A percentile compares a stretch with the other conserved stretches of the same genome.
These are phyloP conservation scores for Dillenia turbinata DNA, from an alignment of 164 flowering plant species.

Conservation along the genomic window DNA sequence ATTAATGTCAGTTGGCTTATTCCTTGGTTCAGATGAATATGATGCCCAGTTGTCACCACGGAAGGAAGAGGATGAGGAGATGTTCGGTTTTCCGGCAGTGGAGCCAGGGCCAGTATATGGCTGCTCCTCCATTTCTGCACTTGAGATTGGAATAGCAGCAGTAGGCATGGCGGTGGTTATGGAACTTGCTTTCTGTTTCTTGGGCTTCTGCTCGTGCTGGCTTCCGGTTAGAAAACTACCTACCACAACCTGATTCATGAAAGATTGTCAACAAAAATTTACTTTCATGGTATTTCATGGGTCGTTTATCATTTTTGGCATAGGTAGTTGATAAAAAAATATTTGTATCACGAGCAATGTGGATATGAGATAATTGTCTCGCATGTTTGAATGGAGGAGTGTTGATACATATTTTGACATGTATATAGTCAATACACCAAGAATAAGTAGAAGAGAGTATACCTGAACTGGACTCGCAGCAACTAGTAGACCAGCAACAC, in stretches of 20 bases:
- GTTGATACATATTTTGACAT: too few relatives aligned
- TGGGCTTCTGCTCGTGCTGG: conserved; percentile 78
- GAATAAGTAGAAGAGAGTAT: conserved; percentile 4
- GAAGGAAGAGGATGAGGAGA: conserved; percentile 42
- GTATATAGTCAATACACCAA: too few relatives aligned
- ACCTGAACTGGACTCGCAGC: conserved; percentile 99
- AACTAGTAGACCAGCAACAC: conserved; percentile 89
- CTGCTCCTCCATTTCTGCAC: conserved; percentile 42
- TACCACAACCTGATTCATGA: conserved; percentile 64
- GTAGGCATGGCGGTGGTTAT: conserved; percentile 30
- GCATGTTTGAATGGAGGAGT: too few relatives aligned
- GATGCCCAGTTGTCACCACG: conserved; percentile 73
- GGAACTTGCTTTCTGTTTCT: conserved; percentile 57
- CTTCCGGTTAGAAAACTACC: conserved; percentile 85
- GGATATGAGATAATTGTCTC: too few relatives aligned
- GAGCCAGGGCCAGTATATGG: conserved; percentile 26
- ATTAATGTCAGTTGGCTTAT: conserved; percentile 68
- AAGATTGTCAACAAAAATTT: neutral
- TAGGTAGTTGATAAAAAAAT: too few relatives aligned
- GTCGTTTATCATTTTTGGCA: too few relatives aligned
- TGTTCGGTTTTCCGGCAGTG: conserved; percentile 28
- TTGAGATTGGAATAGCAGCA: conserved; percentile 62
- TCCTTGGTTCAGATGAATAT: conserved; percentile 55
- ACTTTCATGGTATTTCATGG: too few relatives aligned
- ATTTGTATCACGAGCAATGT: neutral